phyloP scores from a whole-genome alignment of 1,284 basidiomycete species.

The Ustilago crameri region DNA sequence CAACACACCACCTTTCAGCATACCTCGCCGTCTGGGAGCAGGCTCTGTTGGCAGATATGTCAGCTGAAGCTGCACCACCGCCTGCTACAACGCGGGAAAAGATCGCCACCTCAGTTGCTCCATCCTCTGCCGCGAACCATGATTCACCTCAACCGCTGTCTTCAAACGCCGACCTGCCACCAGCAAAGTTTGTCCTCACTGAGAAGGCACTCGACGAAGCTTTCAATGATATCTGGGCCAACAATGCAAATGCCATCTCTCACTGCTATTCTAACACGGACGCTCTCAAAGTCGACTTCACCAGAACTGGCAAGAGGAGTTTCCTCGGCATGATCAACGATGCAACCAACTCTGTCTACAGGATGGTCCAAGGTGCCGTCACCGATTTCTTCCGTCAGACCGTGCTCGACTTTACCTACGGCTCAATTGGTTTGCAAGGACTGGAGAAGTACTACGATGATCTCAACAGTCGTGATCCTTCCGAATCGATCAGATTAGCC shows the following conservation, averaged over 20 bases:
- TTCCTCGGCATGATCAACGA: slow-evolving; percentile 77
- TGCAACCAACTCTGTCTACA: slow-evolving; percentile 59
- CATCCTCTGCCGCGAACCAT: slow-evolving; percentile 4
- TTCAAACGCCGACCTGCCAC: not conserved
- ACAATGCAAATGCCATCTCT: slow-evolving; percentile 74
- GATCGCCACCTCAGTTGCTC: slow-evolving; percentile 25
- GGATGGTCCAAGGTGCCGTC: slow-evolving; percentile 71
- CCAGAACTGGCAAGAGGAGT: slow-evolving; percentile 88
- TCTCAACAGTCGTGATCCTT: slow-evolving; percentile 87
- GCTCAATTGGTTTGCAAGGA: slow-evolving; percentile 34
- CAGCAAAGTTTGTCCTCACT: slow-evolving; percentile 21
- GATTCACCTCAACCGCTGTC: not conserved
- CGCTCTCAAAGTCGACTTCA: slow-evolving; percentile 96
- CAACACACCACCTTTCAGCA: not conserved
- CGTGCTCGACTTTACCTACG: slow-evolving; percentile 61
- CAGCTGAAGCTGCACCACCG: slow-evolving; percentile 8
- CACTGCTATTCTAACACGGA: slow-evolving; percentile 72
- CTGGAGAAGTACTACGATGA: slow-evolving; percentile 58
- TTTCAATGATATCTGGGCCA: slow-evolving; percentile 85
- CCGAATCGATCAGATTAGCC: slow-evolving; percentile 85
- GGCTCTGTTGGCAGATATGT: slow-evolving; percentile 7
- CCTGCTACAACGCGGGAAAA: slow-evolving; percentile 12
- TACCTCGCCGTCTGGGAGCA: not conserved
- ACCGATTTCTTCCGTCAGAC: slow-evolving; percentile 93
- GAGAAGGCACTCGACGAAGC: slow-evolving; percentile 70